These are phyloP conservation scores for Millerozyma acaciae DNA, from an alignment of 805 yeast species.

Conservation along the genomic window DNA sequence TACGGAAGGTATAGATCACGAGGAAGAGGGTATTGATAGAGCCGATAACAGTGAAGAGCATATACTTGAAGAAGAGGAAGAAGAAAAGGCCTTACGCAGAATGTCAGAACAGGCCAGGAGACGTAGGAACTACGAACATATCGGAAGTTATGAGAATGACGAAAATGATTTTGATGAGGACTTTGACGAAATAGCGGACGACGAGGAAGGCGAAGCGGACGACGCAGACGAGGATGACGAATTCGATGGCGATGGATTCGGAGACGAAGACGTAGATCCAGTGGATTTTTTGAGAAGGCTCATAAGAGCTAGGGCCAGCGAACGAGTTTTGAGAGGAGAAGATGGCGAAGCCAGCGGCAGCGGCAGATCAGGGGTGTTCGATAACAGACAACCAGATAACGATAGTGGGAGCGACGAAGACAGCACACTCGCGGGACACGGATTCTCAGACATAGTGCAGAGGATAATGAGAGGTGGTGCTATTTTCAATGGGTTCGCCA, in stretches of 20 bases:
- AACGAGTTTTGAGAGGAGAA: conserved; percentile 8
- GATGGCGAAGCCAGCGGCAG: conserved; percentile 10
- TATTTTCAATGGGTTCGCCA: conserved; percentile 13
- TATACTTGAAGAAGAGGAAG: conserved; percentile 7
- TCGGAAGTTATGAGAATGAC: conserved; percentile 19
- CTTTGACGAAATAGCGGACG: conserved; percentile 11
- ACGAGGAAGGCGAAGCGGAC: conserved; percentile 14
- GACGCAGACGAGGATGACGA: conserved; percentile 18
- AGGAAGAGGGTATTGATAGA: conserved; percentile 4
- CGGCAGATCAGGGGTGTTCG: conserved; percentile 12
- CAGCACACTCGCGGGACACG: conserved; percentile 7
- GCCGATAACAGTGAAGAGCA: conserved; percentile 5
- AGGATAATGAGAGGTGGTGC: conserved; percentile 29
- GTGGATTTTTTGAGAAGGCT: conserved; percentile 19
- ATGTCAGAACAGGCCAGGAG: conserved; percentile 34
- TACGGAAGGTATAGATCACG: conserved; percentile 1
- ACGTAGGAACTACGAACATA: conserved; percentile 9
- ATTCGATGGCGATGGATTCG: conserved; percentile 18
- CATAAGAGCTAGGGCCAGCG: conserved; percentile 10
- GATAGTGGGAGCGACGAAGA: conserved; percentile 11
- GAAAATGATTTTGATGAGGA: conserved; percentile 17
- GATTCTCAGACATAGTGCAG: conserved; percentile 31
- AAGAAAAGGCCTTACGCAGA: conserved; percentile 29
- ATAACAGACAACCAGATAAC: conserved; percentile 9
- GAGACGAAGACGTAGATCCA: conserved; percentile 13